phyloP scores from a whole-genome alignment of 345 rosid genomes.

The Eucalyptus pauciflora region DNA sequence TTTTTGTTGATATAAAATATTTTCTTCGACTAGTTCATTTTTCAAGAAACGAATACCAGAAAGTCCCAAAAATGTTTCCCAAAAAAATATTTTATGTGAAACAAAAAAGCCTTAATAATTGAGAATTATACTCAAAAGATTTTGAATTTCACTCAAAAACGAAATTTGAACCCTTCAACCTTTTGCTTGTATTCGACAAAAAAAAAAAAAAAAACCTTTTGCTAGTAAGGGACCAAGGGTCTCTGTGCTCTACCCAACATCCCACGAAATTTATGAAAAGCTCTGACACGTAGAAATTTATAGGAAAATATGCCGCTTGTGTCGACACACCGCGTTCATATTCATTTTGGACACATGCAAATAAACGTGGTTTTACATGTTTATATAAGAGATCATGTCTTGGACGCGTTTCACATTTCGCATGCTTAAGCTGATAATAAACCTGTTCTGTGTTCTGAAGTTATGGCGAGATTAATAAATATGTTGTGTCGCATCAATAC shows the following conservation, averaged over 20 bases:
- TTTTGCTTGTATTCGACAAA: too few species aligned
- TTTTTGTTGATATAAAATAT: too few species aligned
- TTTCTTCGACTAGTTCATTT: too few species aligned
- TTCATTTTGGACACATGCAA: neutral
- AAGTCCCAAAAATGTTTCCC: too few species aligned
- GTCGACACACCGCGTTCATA: accelerated
- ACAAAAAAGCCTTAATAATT: too few species aligned
- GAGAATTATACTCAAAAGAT: accelerated
- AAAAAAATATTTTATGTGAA: too few species aligned
- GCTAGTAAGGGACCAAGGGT: neutral
- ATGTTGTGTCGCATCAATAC: too few species aligned
- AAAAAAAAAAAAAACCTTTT: too few species aligned
- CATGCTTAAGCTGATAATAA: neutral
- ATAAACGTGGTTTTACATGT: neutral
- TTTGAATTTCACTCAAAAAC: too few species aligned
- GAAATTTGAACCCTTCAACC: neutral
- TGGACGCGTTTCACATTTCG: accelerated
- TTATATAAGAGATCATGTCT: accelerated
- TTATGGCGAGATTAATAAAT: too few species aligned
- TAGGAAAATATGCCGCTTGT: neutral
- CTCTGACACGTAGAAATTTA: accelerated
- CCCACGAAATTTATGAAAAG: accelerated
- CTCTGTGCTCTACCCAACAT: neutral
- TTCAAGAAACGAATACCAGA: too few species aligned
- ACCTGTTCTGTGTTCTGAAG: neutral